Evolutionary conservation across 495 filamentous ascomycete genomes (phyloP).

Genomic region (Chlorociboria aeruginascens): DNA sequence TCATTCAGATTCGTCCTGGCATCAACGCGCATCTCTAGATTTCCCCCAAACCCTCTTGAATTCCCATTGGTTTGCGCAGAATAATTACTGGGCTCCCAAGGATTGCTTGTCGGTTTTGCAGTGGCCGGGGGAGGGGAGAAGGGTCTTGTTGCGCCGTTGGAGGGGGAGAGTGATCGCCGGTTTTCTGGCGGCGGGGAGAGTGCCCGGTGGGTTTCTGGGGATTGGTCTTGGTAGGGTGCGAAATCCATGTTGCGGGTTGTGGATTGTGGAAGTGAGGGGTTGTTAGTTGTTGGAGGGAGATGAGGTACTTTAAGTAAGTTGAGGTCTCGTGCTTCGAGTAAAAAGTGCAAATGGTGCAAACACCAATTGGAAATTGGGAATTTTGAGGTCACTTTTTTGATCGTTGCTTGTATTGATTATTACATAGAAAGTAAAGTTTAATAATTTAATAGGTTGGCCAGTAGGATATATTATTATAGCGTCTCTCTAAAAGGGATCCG

Average conservation of each 20-base stretch:
- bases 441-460: no score
- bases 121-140: slow-evolving; percentile 32
- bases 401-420: no score
- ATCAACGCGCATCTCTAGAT: slow-evolving; percentile 10
- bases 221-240: slow-evolving; percentile 86
- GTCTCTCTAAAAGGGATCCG: no score
- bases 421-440: no score
- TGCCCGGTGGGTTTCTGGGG: slow-evolving; percentile 62
- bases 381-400: no score
- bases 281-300: background rate
- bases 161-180: slow-evolving; percentile 32
- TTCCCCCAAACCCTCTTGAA: slow-evolving; percentile 23
- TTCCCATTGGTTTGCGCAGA: slow-evolving; percentile 23
- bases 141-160: slow-evolving; percentile 17
- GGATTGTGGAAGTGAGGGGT: background rate
- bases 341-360: no score
- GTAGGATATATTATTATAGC: no score
- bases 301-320: no score
- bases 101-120: slow-evolving; percentile 31
- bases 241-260: slow-evolving; percentile 58
- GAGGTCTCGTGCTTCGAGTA: no score
- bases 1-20: slow-evolving; percentile 29
- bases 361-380: no score
- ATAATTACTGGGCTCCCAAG: slow-evolving; percentile 25
- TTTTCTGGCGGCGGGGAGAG: slow-evolving; percentile 51